A percentile compares a stretch with the other conserved stretches of the same genome.
These are phyloP conservation scores for Syzygium syzygioides DNA, from an alignment of 441 rosid genomes.

Conservation along the genomic window DNA sequence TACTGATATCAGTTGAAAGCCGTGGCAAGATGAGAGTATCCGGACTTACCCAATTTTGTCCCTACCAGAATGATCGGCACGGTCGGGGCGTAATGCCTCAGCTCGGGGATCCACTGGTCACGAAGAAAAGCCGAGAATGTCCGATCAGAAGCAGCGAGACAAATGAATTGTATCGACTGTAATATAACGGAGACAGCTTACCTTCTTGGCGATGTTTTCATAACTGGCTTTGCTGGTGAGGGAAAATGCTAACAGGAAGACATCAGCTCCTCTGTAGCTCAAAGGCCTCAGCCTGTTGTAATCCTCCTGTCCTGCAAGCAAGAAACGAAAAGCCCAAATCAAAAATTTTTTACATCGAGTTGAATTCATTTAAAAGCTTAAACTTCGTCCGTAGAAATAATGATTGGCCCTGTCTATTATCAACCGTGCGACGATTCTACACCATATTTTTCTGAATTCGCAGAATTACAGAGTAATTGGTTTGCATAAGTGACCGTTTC, in stretches of 20 bases:
- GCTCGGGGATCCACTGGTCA: constrained; percentile 83
- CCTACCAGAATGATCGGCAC: constrained; percentile 88
- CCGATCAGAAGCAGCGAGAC: background rate
- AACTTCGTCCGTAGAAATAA: background rate
- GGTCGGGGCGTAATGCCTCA: constrained; percentile 77
- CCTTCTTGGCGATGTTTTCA: constrained; percentile 13
- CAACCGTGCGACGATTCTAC: background rate
- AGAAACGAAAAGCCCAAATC: background rate
- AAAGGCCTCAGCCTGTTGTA: constrained; percentile 15
- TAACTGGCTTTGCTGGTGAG: constrained; percentile 16
- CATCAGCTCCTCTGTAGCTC: constrained; percentile 19
- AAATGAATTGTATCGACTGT: background rate
- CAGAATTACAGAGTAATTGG: background rate
- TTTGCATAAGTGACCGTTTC: background rate
- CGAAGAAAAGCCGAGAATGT: background rate
- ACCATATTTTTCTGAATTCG: background rate
- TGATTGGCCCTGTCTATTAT: background rate
- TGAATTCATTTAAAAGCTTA: background rate
- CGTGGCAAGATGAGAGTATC: background rate
- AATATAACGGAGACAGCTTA: background rate
- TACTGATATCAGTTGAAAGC: background rate
- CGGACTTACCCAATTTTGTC: constrained; percentile 64
- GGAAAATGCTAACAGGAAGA: constrained; percentile 11
- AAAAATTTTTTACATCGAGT: background rate
- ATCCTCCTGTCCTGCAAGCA: constrained; percentile 14